Evolutionary conservation across 306 rosid species (phyloP).

Genomic region (Psophocarpus tetragonolobus): DNA sequence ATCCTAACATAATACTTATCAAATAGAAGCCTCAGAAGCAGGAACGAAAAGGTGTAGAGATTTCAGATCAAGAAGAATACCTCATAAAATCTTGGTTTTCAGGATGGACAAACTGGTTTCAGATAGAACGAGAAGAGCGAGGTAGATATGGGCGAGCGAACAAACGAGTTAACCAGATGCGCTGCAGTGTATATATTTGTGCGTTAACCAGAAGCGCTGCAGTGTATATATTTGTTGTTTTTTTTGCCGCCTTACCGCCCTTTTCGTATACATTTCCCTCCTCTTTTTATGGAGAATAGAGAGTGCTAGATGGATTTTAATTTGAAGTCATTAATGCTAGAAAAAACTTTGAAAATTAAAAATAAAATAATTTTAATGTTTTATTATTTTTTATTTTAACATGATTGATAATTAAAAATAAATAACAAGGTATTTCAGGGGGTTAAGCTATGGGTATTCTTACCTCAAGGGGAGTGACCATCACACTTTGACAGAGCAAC

Average conservation of each 20-base stretch:
- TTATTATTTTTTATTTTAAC: too few species aligned
- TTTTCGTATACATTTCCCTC: constrained; percentile 1
- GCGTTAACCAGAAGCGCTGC: neutral
- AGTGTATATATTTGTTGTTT: neutral
- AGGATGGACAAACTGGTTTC: neutral
- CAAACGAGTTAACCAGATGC: neutral
- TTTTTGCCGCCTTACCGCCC: constrained; percentile 42
- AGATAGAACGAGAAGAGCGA: neutral
- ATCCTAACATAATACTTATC: neutral
- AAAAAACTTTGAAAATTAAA: too few species aligned
- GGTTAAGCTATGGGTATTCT: too few species aligned
- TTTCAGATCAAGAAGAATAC: constrained; percentile 24
- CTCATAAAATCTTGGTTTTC: neutral
- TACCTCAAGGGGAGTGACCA: too few species aligned
- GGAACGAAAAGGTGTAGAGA: neutral
- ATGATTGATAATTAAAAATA: too few species aligned
- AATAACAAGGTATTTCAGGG: too few species aligned
- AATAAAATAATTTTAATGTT: too few species aligned
- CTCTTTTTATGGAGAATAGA: too few species aligned
- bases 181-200: neutral
- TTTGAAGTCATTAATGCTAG: too few species aligned
- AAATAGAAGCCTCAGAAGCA: neutral
- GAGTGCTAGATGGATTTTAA: too few species aligned
- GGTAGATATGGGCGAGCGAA: neutral
- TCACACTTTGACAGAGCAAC: too few species aligned